These are phyloP conservation scores for Anthostomella pinea DNA, from an alignment of 2,329 filamentous ascomycete species.

Conservation along the genomic window DNA sequence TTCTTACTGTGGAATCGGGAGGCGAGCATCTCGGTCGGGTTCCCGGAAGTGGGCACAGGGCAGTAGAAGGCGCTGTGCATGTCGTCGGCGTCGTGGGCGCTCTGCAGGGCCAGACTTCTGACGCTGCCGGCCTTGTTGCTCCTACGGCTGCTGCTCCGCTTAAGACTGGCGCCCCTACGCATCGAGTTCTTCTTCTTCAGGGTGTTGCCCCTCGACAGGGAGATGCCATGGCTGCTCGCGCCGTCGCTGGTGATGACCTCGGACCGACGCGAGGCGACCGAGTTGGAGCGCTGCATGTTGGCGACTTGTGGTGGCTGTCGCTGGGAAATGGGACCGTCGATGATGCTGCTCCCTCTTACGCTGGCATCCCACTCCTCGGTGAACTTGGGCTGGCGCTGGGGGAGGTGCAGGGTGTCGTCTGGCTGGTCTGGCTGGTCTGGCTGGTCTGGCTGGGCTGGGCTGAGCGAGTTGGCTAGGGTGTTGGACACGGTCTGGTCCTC, in stretches of 20 bases:
- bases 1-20: conserved; percentile 78
- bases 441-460: conserved; percentile 25
- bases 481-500: conserved; percentile 37
- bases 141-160: conserved; percentile 74
- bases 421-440: too few species aligned
- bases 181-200: conserved; percentile 86
- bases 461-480: conserved; percentile 36
- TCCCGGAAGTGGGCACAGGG: conserved; percentile 82
- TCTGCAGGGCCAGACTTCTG: conserved; percentile 71
- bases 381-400: conserved; percentile 50
- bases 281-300: conserved; percentile 59
- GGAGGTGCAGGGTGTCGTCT: conserved; percentile 19
- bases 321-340: conserved; percentile 44
- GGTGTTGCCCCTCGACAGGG: conserved; percentile 59
- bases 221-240: conserved; percentile 32
- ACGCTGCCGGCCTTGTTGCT: conserved; percentile 86
- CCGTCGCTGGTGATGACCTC: conserved; percentile 44
- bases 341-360: conserved; percentile 63
- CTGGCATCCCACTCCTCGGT: conserved; percentile 71
- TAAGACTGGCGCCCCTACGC: conserved; percentile 69
- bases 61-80: conserved; percentile 83
- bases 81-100: conserved; percentile 65
- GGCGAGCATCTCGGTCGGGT: conserved; percentile 82
- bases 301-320: conserved; percentile 24
- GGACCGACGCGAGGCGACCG: conserved; percentile 50